Evolutionary conservation across 2,329 filamentous ascomycete genomes (phyloP).

Genomic region (Chaetothyriales sp.): DNA sequence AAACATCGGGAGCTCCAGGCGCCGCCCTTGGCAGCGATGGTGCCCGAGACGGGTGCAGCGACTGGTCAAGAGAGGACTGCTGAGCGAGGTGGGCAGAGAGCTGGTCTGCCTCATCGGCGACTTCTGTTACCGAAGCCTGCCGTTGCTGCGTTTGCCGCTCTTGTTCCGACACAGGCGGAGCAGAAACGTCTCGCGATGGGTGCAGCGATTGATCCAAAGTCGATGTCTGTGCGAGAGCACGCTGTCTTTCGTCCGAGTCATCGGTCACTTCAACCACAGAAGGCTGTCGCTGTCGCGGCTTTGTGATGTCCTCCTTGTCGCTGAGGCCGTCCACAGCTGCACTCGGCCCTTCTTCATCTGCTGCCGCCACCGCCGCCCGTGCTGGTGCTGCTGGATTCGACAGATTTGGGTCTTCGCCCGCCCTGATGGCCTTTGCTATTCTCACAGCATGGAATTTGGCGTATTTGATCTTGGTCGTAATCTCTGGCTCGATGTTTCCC

Average conservation of each 20-base stretch:
- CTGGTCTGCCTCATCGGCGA: conserved; percentile 40
- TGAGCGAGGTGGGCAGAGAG: conserved; percentile 30
- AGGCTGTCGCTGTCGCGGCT: conserved; percentile 32
- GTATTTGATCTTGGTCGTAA: conserved; percentile 77
- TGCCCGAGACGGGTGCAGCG: conserved; percentile 30
- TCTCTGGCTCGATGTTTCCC: conserved; percentile 59
- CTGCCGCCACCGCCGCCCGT: conserved; percentile 30
- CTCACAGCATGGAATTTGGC: conserved; percentile 90
- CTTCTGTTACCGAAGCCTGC: conserved; percentile 45
- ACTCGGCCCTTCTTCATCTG: conserved; percentile 36
- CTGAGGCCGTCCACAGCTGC: conserved; percentile 35
- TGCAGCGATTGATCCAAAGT: conserved; percentile 36
- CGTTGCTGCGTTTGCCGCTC: conserved; percentile 10
- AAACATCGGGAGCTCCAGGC: conserved; percentile 10
- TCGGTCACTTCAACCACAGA: conserved; percentile 47
- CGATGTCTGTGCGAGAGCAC: conserved; percentile 31
- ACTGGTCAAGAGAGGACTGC: conserved; percentile 35
- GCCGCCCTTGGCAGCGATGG: conserved; percentile 4
- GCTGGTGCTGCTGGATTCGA: conserved; percentile 59
- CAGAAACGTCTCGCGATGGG: conserved; percentile 31
- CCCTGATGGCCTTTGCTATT: conserved; percentile 79
- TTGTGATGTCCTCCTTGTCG: conserved; percentile 20
- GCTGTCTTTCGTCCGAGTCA: conserved; percentile 36
- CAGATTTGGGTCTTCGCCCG: conserved; percentile 80
- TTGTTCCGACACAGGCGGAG: conserved; percentile 20